These are phyloP conservation scores for Gracilaria vermiculophylla DNA, from an alignment of 23 red algal genomes.

Conservation along the genomic window DNA sequence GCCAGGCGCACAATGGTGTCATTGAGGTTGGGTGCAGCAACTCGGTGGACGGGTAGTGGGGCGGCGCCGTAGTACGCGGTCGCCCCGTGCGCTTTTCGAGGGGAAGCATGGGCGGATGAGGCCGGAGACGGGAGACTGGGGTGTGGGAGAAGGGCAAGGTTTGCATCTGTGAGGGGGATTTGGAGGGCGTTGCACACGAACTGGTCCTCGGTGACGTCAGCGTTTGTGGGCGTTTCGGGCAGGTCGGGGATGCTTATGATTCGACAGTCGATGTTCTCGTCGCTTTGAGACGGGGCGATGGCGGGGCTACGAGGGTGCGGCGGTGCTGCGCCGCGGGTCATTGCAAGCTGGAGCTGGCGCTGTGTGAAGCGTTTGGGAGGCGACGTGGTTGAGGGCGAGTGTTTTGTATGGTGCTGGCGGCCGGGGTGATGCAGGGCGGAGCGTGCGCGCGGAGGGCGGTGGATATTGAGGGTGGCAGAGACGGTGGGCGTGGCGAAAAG, in stretches of 20 bases:
- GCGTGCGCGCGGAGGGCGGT: too few relatives aligned
- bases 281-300: not conserved
- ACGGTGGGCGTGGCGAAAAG: too few relatives aligned
- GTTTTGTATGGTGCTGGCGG: too few relatives aligned
- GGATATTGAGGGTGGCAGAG: too few relatives aligned
- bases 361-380: too few relatives aligned
- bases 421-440: too few relatives aligned
- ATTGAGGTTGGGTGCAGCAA: too few relatives aligned
- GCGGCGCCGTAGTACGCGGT: not conserved
- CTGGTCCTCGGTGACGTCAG: not conserved
- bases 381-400: too few relatives aligned
- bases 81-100: not conserved
- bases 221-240: not conserved
- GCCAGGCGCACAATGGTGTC: not conserved
- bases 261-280: conserved; percentile 60
- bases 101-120: not conserved
- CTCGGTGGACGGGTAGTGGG: not conserved
- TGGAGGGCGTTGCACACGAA: conserved; percentile 9
- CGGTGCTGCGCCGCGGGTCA: not conserved
- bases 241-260: conserved; percentile 52
- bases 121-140: not conserved
- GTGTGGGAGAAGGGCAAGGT: not conserved
- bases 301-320: not conserved
- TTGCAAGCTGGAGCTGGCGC: too few relatives aligned
- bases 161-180: not conserved